A percentile compares a stretch with the other conserved stretches of the same genome.
These are phyloP conservation scores for Yamadazyma olivae DNA, from an alignment of 805 yeast species.

Conservation along the genomic window DNA sequence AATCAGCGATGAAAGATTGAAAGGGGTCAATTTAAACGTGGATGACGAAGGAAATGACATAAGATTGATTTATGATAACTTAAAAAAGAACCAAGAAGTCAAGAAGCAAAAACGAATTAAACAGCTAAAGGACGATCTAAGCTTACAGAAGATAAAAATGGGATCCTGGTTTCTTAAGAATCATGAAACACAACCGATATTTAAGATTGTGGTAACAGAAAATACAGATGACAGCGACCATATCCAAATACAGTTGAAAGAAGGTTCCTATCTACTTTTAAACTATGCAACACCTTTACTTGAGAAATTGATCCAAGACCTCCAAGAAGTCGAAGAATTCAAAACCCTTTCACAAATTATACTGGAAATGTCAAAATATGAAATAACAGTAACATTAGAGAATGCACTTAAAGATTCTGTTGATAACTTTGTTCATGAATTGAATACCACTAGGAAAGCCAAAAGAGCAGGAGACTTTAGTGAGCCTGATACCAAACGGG, in stretches of 20 bases:
- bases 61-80: conserved; percentile 22
- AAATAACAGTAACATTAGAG: too few species aligned
- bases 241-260: neutral
- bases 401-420: too few species aligned
- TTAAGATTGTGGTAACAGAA: conserved; percentile 1
- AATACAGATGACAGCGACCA: neutral
- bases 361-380: too few species aligned
- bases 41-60: conserved; percentile 21
- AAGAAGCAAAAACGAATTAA: conserved; percentile 13
- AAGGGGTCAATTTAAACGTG: conserved; percentile 17
- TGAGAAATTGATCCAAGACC: too few species aligned
- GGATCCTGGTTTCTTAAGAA: conserved; percentile 15
- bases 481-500: conserved; percentile 5
- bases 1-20: conserved; percentile 29
- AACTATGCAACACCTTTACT: neutral
- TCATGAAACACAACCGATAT: conserved; percentile 1
- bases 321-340: neutral
- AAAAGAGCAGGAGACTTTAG: conserved; percentile 6
- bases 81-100: conserved; percentile 21
- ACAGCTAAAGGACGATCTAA: conserved; percentile 13
- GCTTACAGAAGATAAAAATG: conserved; percentile 6
- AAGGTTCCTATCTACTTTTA: neutral
- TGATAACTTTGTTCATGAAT: conserved; percentile 2
- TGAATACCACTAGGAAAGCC: conserved; percentile 5
- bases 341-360: neutral